These are phyloP conservation scores for Blakeslea trispora DNA, from an alignment of 371 early-diverging fungal species.

Conservation along the genomic window DNA sequence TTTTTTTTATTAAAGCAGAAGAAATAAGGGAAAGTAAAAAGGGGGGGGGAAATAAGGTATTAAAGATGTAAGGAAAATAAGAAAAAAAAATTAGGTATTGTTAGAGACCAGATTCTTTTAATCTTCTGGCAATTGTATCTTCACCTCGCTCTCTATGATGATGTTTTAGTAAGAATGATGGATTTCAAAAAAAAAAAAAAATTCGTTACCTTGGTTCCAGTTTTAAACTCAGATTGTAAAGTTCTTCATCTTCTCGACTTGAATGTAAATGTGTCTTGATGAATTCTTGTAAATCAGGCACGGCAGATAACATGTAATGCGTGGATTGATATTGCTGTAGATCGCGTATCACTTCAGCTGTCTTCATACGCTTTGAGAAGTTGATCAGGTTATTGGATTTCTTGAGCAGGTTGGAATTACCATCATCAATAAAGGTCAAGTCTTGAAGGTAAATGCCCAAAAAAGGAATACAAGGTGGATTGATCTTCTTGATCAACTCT, in stretches of 20 bases:
- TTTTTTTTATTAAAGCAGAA: no score
- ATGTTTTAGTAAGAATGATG: not conserved
- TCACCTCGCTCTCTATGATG: constrained; percentile 34
- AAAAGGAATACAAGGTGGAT: constrained; percentile 93
- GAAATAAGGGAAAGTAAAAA: not conserved
- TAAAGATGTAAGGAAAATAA: no score
- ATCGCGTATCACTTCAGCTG: constrained; percentile 87
- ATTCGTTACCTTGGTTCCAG: constrained; percentile 81
- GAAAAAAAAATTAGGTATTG: not conserved
- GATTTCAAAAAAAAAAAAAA: not conserved
- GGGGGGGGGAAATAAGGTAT: not conserved
- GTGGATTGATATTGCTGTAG: constrained; percentile 85
- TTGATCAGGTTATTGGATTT: constrained; percentile 74
- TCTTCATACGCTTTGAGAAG: constrained; percentile 86
- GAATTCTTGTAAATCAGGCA: constrained; percentile 83
- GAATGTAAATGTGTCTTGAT: constrained; percentile 59
- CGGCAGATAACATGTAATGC: constrained; percentile 74
- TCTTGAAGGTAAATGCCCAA: constrained; percentile 88
- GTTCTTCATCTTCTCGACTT: constrained; percentile 48
- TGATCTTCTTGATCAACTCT: constrained; percentile 75
- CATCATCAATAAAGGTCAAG: constrained; percentile 92
- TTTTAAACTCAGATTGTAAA: constrained; percentile 77
- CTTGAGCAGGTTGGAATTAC: constrained; percentile 66
- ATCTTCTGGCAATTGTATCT: constrained; percentile 33
- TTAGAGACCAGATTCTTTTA: constrained; percentile 34